phyloP scores from a whole-genome alignment of 1,284 basidiomycete genomes.

The Ceratobasidium sp. region DNA sequence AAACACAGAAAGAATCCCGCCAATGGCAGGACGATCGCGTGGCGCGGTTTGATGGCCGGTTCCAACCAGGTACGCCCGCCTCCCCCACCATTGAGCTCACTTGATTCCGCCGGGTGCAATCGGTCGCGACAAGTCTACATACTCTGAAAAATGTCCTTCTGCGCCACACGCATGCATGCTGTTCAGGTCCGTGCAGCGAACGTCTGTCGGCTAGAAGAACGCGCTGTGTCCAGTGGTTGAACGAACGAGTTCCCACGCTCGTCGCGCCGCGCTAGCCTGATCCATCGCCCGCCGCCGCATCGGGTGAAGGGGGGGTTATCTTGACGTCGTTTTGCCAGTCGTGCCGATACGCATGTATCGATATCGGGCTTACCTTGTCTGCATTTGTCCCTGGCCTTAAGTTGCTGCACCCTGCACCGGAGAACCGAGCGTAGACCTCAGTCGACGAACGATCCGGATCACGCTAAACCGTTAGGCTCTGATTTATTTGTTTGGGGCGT shows the following conservation, averaged over 20 bases:
- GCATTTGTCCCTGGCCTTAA: neutral
- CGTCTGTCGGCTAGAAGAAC: neutral
- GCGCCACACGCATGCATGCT: conserved; percentile 3
- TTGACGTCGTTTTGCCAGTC: neutral
- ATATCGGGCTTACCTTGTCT: conserved; percentile 18
- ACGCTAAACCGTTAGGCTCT: conserved; percentile 15
- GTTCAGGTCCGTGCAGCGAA: neutral
- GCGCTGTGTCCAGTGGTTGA: neutral
- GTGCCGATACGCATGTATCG: conserved; percentile 17
- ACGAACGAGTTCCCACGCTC: neutral
- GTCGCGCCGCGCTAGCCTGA: conserved; percentile 1
- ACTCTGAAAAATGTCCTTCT: conserved; percentile 7
- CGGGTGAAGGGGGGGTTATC: neutral
- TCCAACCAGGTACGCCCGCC: conserved; percentile 3
- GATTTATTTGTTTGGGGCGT: conserved; percentile 19
- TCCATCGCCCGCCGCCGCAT: neutral
- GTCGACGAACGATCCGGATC: conserved; percentile 16
- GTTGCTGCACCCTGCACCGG: neutral
- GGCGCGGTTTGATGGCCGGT: conserved; percentile 28
- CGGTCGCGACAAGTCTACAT: conserved; percentile 1
- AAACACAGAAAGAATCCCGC: neutral
- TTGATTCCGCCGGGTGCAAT: conserved; percentile 21
- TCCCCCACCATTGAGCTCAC: conserved; percentile 17
- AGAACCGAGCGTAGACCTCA: conserved; percentile 24
- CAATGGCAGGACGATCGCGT: conserved; percentile 4